Evolutionary conservation across 768 basidiomycete genomes (phyloP).

Genomic region (Boletus coccyginus): DNA sequence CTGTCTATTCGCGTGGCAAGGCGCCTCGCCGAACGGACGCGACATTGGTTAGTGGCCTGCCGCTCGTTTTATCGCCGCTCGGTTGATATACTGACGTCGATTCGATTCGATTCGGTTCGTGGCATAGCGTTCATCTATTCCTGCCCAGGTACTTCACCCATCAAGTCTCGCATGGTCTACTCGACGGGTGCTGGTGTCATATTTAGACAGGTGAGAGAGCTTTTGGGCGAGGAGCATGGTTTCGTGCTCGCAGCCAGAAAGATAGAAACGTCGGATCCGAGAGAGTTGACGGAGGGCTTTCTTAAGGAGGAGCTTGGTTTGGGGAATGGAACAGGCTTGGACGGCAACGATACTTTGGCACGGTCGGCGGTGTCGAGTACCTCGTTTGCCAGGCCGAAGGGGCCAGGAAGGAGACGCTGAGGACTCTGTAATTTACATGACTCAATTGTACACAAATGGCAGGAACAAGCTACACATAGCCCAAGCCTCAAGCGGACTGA

Average conservation of each 20-base stretch:
- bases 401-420: constrained; percentile 57
- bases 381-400: constrained; percentile 67
- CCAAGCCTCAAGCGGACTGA: not conserved
- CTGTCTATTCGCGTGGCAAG: constrained; percentile 67
- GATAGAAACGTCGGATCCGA: constrained; percentile 81
- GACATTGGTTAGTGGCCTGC: constrained; percentile 52
- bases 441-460: too few species aligned
- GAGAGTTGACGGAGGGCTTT: constrained; percentile 64
- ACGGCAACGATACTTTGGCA: constrained; percentile 8
- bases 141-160: constrained; percentile 76
- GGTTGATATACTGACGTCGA: constrained; percentile 1
- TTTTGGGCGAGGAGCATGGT: constrained; percentile 44
- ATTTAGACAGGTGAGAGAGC: constrained; percentile 52
- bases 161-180: constrained; percentile 89
- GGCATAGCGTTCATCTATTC: constrained; percentile 86
- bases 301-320: constrained; percentile 58
- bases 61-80: not conserved
- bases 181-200: constrained; percentile 64
- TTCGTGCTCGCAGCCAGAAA: constrained; percentile 51
- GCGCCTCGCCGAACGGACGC: constrained; percentile 42
- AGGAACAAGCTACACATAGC: too few species aligned
- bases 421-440: not conserved
- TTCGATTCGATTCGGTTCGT: not conserved
- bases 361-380: constrained; percentile 32
- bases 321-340: not conserved